Conservation (phyloP, 1,284 basidiomycete species). For the Tilletia horrida region DNA sequence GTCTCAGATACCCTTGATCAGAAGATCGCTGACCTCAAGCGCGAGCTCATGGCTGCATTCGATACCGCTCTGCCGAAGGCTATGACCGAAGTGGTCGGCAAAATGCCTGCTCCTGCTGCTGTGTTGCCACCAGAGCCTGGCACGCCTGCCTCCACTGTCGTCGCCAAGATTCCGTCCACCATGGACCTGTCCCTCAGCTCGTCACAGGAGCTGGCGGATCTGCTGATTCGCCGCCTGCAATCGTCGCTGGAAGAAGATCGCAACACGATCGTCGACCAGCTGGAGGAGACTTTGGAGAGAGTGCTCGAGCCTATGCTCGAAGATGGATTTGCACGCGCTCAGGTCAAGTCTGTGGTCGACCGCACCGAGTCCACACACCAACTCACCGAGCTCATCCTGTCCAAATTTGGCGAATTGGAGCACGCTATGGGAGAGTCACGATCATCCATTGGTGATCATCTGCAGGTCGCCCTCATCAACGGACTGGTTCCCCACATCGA, state of each 20-base stretch:
- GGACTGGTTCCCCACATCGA: conserved; percentile 32
- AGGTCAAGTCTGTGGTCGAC: conserved; percentile 15
- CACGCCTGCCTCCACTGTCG: neutral
- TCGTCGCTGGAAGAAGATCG: neutral
- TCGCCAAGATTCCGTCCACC: neutral
- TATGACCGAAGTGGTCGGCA: conserved; percentile 19
- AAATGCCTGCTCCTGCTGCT: conserved; percentile 20
- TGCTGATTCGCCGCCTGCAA: conserved; percentile 14
- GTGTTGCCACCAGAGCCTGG: neutral
- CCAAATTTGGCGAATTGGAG: conserved; percentile 20
- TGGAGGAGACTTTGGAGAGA: conserved; percentile 1
- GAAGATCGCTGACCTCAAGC: conserved; percentile 33
- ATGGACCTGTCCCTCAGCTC: conserved; percentile 12
- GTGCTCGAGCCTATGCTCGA: conserved; percentile 12
- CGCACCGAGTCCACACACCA: conserved; percentile 12
- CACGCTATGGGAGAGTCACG: conserved; percentile 25
- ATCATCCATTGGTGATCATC: conserved; percentile 21
- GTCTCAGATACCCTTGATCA: conserved; percentile 37
- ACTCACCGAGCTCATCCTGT: conserved; percentile 11
- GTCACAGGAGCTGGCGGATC: conserved; percentile 13
- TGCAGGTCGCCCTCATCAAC: conserved; percentile 30
- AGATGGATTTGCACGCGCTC: conserved; percentile 11
- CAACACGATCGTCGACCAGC: conserved; percentile 12
- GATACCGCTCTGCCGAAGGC: conserved; percentile 23
- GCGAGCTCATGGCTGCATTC: conserved; percentile 31